Evolutionary conservation across 495 filamentous ascomycete genomes (phyloP), one percentile per base, ranked within the genome.

Genomic region (Xylaria nigripes): DNA sequence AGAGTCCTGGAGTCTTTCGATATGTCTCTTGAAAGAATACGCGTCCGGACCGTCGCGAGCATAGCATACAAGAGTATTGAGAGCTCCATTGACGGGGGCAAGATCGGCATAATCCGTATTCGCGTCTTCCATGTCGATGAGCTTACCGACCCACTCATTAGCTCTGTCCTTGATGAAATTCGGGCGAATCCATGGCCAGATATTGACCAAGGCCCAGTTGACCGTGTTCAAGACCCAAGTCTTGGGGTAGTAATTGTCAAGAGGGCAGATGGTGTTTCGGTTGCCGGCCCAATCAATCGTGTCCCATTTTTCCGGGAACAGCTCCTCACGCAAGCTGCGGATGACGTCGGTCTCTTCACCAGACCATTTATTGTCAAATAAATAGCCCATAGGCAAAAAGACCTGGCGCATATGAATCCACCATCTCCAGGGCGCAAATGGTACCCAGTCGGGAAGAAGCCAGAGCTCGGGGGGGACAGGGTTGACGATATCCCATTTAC

Each of bases 381-480:
- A 74, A 61, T 85, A 97, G 12, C 86, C 83, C 89, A 97, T 95
- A 9, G 92, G 86, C 32, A 96, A 69, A 67, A 90, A 96, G 27
- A 98, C 92, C 66, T 86, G 82, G 15, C 93, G 89, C 69, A 95
- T 95, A 57, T 98, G 93, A 57, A 95, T 89, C 93, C 93, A 98
- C 93, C 93, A 98, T 44, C 90, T 77, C 93, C 94, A 97, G 0
- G 94, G 93, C 9, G 89, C 85, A 59, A 97, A 80, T 1, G 93
- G 94, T 13, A 91, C 81, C 92, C 93, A 97, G 68, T 97, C 90
- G 2, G 93, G 94, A 2, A 98, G 74, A 23, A 96, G 80, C 92
- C 93, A 98, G 38, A 97, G 62, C 70, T 98, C 93, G 1, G 93
- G 86, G 4, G 93, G 93, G 12, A 92, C 81, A 0, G 93, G 93